Base-by-base conservation (phyloP, 345 rosid species). In the Pseudoturritis turrita region DNA sequence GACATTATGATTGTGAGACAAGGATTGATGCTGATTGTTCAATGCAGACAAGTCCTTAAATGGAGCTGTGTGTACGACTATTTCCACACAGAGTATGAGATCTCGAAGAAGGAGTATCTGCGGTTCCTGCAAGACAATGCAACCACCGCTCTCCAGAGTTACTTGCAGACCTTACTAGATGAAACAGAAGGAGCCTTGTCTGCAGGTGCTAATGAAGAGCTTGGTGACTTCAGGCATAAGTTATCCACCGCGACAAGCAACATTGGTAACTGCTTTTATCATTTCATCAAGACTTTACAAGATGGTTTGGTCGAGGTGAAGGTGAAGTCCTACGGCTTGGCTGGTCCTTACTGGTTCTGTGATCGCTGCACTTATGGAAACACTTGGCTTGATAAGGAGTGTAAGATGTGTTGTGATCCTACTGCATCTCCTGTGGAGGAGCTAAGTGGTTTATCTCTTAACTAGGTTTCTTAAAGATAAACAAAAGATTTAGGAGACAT, bases 341-440 rank as follows among this genome's bases (percentile, higher is more conserved):
- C 36, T 12, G 56, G 57, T 23, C 41, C 31, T 3, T 9, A 13
- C 37, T 75, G 74, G 74, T 35, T 19, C 2, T 75, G 74, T 5
- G 78, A 68, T 55, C 70, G 70, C 8, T 68, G 78, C 62, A 74
- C 49, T 2, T 67, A 25, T 51, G 54, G 21, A 1, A 74, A 74
- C 68, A 11, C 9, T 15, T 74, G 78, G 68, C 0, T 15, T 0
- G 17, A 22, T 21, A 59, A 6, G 22, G 28, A 14, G 46, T 74
- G 78, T 51, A 39, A 67, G 56, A 67, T 74, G 62, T 74, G 78
- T 36, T 25, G 14, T 50, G 68, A 59, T 15, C 2, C 35, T 15
- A 28, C 15, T 49, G 8, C 52, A 7, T 64, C 51, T 49, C 22
- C 21, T 21, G 12, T 50, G 50, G 29, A 23, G 23, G 28, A 18